Base-by-base conservation (phyloP, 2,329 filamentous ascomycete species). In the Endocalyx cinctus region DNA sequence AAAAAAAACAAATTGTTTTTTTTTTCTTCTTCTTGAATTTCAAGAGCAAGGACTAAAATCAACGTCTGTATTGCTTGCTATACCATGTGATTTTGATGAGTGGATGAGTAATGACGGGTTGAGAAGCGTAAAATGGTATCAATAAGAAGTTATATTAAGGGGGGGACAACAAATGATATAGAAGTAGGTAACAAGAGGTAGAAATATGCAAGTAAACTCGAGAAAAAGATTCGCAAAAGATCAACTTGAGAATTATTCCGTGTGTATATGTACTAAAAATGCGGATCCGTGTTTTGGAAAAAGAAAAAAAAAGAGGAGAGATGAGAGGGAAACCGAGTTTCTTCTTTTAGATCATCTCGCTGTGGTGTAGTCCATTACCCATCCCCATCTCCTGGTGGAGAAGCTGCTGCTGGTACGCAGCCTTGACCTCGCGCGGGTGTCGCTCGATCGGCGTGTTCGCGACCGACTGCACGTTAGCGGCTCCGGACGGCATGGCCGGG, bases 271-370 rank as follows among this genome's bases (percentile, higher is more conserved):
- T n/a, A n/a, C 12, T 25, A 29, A 27, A 25, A 32, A 40, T 23
- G 14, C 14, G 5, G 13, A 22, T 31, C 18, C 13, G 36, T 20
- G 23, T 35, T 4, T 22, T 13, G 20, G 16, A n/a, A 28, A 23
- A 27, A 33, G 7, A n/a, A 12, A 16, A 17, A 23, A 13, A 15
- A 26, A 27, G 20, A 22, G 15, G 16, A 18, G 32, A 26, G 17
- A 30, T 33, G 17, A 31, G 13, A 15, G 8, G 17, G 25, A 18
- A n/a, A n/a, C n/a, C n/a, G n/a, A n/a, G n/a, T n/a, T n/a, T n/a
- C n/a, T n/a, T n/a, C n/a, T 18, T 42, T 54, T 58, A 78, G 44
- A 78, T 70, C 70, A 79, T 70, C 57, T 77, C 72, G 51, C 64
- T 73, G 34, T 59, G 60, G 43, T 72, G 64, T 22, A 77, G 54